Evolutionary conservation across 2,329 filamentous ascomycete genomes (phyloP).

Genomic region (Fusarium siculi): DNA sequence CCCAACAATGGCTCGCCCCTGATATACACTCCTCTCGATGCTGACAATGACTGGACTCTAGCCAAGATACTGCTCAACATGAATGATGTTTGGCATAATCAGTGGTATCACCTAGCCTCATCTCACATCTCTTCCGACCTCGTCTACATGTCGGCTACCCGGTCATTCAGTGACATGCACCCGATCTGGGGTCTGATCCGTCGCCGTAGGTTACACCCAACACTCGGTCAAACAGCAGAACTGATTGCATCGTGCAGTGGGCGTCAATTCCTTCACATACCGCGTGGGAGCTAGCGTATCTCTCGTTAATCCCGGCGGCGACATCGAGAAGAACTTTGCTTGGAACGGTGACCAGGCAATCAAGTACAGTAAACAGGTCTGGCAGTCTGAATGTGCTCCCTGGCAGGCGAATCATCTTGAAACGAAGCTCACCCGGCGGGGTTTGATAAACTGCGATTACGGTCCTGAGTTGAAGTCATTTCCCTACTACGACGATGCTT

Average conservation of each 20-base stretch:
- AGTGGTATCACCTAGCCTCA: background rate
- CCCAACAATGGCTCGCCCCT: background rate
- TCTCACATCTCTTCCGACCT: background rate
- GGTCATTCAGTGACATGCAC: background rate
- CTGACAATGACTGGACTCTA: background rate
- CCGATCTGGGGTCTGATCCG: background rate
- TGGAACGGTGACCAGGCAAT: background rate
- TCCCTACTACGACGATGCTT: background rate
- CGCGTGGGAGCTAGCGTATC: background rate
- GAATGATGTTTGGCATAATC: background rate
- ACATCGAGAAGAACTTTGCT: background rate
- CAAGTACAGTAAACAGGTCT: background rate
- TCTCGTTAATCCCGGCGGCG: background rate
- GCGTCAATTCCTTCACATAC: background rate
- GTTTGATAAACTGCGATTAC: background rate
- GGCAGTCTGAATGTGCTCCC: background rate
- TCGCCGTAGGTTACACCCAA: background rate
- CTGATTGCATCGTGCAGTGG: fast-evolving
- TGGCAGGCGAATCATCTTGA: background rate
- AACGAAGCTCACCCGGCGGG: background rate
- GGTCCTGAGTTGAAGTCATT: background rate
- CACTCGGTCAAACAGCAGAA: fast-evolving
- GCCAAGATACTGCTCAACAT: background rate
- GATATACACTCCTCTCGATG: background rate
- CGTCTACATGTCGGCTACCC: background rate